These are phyloP conservation scores for Catunica adiposa DNA, from an alignment of 2,329 filamentous ascomycete species.

Conservation along the genomic window DNA sequence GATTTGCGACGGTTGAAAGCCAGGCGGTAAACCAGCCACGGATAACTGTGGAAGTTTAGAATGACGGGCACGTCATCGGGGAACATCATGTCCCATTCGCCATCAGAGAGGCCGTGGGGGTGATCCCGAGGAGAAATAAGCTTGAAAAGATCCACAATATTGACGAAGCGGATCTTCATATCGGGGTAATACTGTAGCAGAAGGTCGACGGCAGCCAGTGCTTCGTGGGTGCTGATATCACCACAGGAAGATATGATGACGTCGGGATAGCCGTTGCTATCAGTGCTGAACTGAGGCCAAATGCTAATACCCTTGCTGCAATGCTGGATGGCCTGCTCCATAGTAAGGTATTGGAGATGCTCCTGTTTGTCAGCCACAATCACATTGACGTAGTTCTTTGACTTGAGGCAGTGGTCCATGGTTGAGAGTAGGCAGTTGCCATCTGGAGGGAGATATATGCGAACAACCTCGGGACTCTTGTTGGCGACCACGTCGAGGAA, in stretches of 20 bases:
- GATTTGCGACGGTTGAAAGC: conserved; percentile 59
- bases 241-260: conserved; percentile 62
- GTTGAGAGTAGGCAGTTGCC: conserved; percentile 62
- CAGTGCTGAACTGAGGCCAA: conserved; percentile 62
- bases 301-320: conserved; percentile 67
- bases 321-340: conserved; percentile 56
- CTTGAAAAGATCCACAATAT: conserved; percentile 68
- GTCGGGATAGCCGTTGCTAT: conserved; percentile 51
- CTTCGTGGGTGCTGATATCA: conserved; percentile 58
- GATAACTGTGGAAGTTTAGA: conserved; percentile 76
- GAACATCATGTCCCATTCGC: conserved; percentile 53
- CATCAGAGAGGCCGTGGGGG: conserved; percentile 52
- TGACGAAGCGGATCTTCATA: conserved; percentile 63
- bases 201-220: conserved; percentile 57
- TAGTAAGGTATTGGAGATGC: conserved; percentile 58
- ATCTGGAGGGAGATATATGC: conserved; percentile 67
- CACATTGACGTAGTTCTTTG: conserved; percentile 65
- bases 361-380: conserved; percentile 67
- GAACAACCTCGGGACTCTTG: conserved; percentile 63
- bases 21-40: conserved; percentile 61
- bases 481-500: conserved; percentile 68
- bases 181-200: conserved; percentile 54
- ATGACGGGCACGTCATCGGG: conserved; percentile 55
- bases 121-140: conserved; percentile 54
- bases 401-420: conserved; percentile 60